Percentiles rank a stretch among this genome's conserved stretches.
phyloP scores from a whole-genome alignment of 1,139 yeast genomes.

The Pneumocystis sp. region DNA sequence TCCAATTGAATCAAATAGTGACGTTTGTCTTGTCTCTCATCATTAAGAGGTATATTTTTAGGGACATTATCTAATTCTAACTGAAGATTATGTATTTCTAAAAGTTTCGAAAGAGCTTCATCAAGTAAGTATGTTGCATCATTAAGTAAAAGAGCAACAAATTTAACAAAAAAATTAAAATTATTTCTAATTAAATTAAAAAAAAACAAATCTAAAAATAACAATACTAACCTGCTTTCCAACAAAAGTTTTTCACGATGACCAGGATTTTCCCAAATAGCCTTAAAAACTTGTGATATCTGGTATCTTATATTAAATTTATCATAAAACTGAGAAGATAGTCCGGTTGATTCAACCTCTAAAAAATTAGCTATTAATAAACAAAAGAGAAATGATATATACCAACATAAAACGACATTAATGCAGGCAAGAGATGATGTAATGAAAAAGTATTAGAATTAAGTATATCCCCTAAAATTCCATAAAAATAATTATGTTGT shows the following conservation, averaged over 20 bases:
- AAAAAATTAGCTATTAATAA: background rate
- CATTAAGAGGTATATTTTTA: conserved; percentile 11
- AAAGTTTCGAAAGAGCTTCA: conserved; percentile 70
- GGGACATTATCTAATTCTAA: conserved; percentile 29
- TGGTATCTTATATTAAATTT: conserved; percentile 83
- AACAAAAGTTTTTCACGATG: conserved; percentile 54
- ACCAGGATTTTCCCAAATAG: conserved; percentile 59
- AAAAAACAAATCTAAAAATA: background rate
- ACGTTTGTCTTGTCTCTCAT: conserved; percentile 14
- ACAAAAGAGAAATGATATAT: background rate
- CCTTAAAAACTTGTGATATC: conserved; percentile 68
- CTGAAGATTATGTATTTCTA: conserved; percentile 63
- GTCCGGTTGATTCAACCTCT: conserved; percentile 90
- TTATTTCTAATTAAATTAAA: conserved; percentile 23
- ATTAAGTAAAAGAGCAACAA: conserved; percentile 86
- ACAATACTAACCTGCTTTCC: conserved; percentile 34
- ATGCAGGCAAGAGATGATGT: conserved; percentile 59
- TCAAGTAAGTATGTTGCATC: conserved; percentile 86
- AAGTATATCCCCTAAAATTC: conserved; percentile 56
- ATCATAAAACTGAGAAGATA: conserved; percentile 89
- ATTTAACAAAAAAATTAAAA: conserved; percentile 73
- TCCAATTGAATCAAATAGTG: conserved; percentile 42
- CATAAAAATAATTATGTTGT: conserved; percentile 31
- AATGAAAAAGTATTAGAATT: conserved; percentile 47
- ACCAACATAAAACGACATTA: conserved; percentile 68